A percentile compares a stretch with the other conserved stretches of the same genome.
Conservation (phyloP, 768 basidiomycete species). For the Pleurotus sapidus region DNA sequence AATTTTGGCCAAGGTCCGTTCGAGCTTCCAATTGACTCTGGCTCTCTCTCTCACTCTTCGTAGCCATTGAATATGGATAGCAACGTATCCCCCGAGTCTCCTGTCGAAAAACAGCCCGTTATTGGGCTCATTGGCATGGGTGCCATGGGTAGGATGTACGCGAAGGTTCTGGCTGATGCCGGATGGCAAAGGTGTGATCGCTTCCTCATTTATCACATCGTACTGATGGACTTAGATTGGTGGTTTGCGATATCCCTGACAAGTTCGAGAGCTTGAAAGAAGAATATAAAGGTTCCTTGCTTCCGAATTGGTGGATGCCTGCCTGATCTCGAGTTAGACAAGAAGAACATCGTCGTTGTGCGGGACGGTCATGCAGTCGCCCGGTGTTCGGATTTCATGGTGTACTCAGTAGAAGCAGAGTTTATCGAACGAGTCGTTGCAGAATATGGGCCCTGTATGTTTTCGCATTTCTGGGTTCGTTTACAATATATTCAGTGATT, state of each 20-base stretch:
- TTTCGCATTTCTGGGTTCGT: not conserved
- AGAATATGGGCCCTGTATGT: slow-evolving; percentile 89
- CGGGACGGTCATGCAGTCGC: slow-evolving; percentile 87
- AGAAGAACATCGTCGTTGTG: slow-evolving; percentile 62
- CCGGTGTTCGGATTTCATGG: slow-evolving; percentile 86
- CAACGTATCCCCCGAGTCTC: slow-evolving; percentile 29
- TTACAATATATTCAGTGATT: slow-evolving; percentile 4
- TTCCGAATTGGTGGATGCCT: not conserved
- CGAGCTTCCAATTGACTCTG: not conserved
- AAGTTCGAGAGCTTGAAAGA: slow-evolving; percentile 62
- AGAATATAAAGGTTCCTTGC: slow-evolving; percentile 55
- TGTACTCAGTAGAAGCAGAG: slow-evolving; percentile 95
- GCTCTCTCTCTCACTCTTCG: not conserved
- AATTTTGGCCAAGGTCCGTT: no score
- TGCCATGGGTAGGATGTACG: slow-evolving; percentile 96
- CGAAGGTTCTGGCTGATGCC: slow-evolving; percentile 65
- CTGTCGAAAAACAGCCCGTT: slow-evolving; percentile 52
- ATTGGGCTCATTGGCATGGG: slow-evolving; percentile 98
- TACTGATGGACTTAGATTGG: slow-evolving; percentile 52
- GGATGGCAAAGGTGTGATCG: slow-evolving; percentile 77
- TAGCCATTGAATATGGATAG: not conserved
- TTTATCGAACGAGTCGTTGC: slow-evolving; percentile 80
- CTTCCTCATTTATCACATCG: slow-evolving; percentile 7
- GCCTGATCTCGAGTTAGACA: slow-evolving; percentile 32
- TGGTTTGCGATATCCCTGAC: slow-evolving; percentile 83